These are phyloP conservation scores for Zea luxurians DNA, from an alignment of 176 grass and related monocot genomes.

Conservation along the genomic window DNA sequence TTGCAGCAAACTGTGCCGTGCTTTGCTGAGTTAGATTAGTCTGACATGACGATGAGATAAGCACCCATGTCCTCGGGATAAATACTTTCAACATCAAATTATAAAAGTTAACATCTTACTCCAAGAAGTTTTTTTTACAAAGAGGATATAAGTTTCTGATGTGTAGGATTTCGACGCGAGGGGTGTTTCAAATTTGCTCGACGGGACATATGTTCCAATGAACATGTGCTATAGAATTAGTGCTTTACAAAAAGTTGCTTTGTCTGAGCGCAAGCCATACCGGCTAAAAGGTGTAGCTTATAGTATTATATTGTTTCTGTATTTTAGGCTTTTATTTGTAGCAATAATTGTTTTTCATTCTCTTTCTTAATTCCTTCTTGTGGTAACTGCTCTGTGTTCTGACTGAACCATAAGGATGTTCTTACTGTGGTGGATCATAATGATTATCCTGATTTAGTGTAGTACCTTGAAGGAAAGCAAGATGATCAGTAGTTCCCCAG, in stretches of 20 bases:
- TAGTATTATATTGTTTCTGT: too few relatives aligned
- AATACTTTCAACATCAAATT: neutral
- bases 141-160: neutral
- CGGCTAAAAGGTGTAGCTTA: too few relatives aligned
- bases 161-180: too few relatives aligned
- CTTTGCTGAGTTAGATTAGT: neutral
- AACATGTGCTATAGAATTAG: too few relatives aligned
- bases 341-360: too few relatives aligned
- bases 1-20: neutral
- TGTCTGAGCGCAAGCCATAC: too few relatives aligned
- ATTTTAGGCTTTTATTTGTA: too few relatives aligned
- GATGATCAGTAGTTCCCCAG: slow-evolving; percentile 62
- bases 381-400: neutral
- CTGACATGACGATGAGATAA: neutral
- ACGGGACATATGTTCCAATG: too few relatives aligned
- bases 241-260: too few relatives aligned
- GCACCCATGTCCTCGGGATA: neutral
- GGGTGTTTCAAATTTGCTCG: too few relatives aligned
- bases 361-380: too few relatives aligned
- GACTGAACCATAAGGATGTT: slow-evolving; percentile 52
- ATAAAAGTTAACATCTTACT: neutral
- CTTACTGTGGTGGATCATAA: slow-evolving; percentile 56
- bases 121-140: too few relatives aligned
- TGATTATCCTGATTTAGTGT: slow-evolving; percentile 57
- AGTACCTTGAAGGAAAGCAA: slow-evolving; percentile 54